Base-by-base conservation (phyloP, 164 flowering plant species). In the Piper longum region DNA sequence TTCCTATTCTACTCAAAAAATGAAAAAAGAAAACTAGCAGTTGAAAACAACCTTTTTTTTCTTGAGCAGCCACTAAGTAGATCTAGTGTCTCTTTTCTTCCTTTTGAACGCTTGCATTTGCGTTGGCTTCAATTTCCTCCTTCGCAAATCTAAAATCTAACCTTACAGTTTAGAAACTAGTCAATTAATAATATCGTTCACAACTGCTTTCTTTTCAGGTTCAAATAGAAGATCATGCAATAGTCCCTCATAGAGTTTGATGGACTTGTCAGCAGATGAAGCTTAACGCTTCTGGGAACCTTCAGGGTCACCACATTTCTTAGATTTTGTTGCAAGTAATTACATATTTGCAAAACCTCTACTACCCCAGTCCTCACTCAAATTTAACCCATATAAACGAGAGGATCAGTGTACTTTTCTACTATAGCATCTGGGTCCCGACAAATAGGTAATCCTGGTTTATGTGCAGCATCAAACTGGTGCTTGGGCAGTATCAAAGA, bases 191-290 rank as follows among this genome's bases (percentile, higher is more conserved):
- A 91, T 87, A 59, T 78, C 83, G 9, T 73, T 52, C 54, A 59
- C 45, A 41, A 88, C 74, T 36, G 45, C 77, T 54, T 87, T 82
- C 18, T 77, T 64, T 65, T 88, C 96, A 9, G 88, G 95, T 74
- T 91, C 98, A 41, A 85, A 83, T 7, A 91, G 84, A 48, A 91
- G 89, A 68, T 91, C 98, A 66, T 91, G 96, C 40, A 86, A 72
- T 43, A 79, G 70, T 39, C 96, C 98, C 26, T 84, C 82, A 42
- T 67, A 79, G 64, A 88, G 73, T 70, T 79, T 86, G 77, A 91
- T 78, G 43, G 82, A 74, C 67, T 91, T 91, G 80, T 88, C 95
- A 16, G 68, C 66, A 6, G 95, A 84, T 4, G 87, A 75, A 16
- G 98, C 91, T 72, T 82, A 79, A 40, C 88, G 80, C 61, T 75